These are phyloP conservation scores for Aspergillus pseudoglaucus DNA, from an alignment of 2,329 filamentous ascomycete species.

Conservation along the genomic window DNA sequence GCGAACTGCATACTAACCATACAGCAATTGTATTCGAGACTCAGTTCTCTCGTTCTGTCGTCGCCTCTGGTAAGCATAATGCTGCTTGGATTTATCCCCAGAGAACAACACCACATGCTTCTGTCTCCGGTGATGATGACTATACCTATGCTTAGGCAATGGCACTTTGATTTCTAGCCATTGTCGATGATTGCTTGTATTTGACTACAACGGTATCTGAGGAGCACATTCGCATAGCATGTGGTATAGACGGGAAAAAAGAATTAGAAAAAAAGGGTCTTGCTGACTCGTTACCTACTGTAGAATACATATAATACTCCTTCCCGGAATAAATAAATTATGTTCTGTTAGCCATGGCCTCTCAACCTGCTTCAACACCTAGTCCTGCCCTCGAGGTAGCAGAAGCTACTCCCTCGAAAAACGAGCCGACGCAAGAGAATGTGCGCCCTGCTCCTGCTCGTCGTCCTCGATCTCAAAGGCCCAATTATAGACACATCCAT, in stretches of 20 bases:
- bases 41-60: background rate
- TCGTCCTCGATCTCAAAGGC: conserved; percentile 27
- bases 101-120: background rate
- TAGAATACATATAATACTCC: conserved; percentile 5
- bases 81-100: background rate
- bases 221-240: conserved; percentile 35
- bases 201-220: conserved; percentile 99
- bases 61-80: background rate
- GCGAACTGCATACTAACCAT: conserved; percentile 5
- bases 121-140: conserved; percentile 42
- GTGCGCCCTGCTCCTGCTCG: conserved; percentile 18
- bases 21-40: conserved; percentile 6
- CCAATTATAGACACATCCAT: conserved; percentile 71
- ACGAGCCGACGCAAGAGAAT: conserved; percentile 11
- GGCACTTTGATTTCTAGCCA: conserved; percentile 48
- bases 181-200: conserved; percentile 46
- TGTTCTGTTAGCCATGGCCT: conserved; percentile 23
- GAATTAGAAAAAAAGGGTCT: conserved; percentile 5
- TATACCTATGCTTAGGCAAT: conserved; percentile 39
- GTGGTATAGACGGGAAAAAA: conserved; percentile 5
- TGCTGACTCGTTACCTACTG: conserved; percentile 18
- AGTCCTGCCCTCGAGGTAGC: conserved; percentile 9
- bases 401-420: conserved; percentile 8
- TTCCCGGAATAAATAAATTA: conserved; percentile 13
- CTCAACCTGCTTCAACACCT: conserved; percentile 14